Evolutionary conservation across 176 grass and related monocot species (phyloP).

Genomic region (Musa troglodytarum): DNA sequence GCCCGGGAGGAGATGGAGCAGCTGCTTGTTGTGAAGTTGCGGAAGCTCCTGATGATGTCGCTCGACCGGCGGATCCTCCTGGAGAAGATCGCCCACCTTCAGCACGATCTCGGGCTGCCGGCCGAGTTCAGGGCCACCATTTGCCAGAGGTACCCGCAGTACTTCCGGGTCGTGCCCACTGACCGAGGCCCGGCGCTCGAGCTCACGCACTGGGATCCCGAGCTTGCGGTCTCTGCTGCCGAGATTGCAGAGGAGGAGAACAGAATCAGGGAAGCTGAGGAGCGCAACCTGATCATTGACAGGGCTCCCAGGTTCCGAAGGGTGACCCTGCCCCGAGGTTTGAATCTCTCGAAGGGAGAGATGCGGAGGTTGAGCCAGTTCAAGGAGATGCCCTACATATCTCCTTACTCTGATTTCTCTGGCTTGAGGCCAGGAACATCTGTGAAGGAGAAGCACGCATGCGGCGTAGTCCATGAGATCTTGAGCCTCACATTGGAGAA

Average conservation of each 20-base stretch:
- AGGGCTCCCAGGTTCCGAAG: slow-evolving; percentile 62
- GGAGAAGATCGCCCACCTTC: slow-evolving; percentile 83
- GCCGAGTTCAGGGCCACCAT: slow-evolving; percentile 65
- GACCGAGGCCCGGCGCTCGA: slow-evolving; percentile 79
- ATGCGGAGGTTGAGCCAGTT: slow-evolving; percentile 42
- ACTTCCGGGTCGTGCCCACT: slow-evolving; percentile 65
- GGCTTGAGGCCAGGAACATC: slow-evolving; percentile 39
- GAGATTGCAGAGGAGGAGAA: slow-evolving; percentile 80
- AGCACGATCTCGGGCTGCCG: slow-evolving; percentile 70
- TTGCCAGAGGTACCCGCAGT: slow-evolving; percentile 72
- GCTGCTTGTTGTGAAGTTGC: slow-evolving; percentile 55
- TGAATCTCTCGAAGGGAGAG: slow-evolving; percentile 67
- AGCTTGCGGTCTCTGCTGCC: slow-evolving; percentile 57
- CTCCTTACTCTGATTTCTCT: slow-evolving; percentile 78
- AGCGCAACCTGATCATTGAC: slow-evolving; percentile 85
- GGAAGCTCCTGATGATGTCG: slow-evolving; percentile 96
- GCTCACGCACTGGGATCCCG: slow-evolving; percentile 84
- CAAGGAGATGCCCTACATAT: slow-evolving; percentile 66
- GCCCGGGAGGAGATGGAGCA: slow-evolving; percentile 76
- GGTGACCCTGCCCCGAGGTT: slow-evolving; percentile 66
- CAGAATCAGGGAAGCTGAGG: slow-evolving; percentile 39
- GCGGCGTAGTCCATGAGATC: slow-evolving; percentile 77
- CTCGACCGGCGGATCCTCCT: slow-evolving; percentile 55
- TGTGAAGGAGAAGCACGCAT: slow-evolving; percentile 89
- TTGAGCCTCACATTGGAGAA: slow-evolving; percentile 87